Conservation (phyloP, 352 stramenopile genomes). For the Pythium oligandrum region DNA sequence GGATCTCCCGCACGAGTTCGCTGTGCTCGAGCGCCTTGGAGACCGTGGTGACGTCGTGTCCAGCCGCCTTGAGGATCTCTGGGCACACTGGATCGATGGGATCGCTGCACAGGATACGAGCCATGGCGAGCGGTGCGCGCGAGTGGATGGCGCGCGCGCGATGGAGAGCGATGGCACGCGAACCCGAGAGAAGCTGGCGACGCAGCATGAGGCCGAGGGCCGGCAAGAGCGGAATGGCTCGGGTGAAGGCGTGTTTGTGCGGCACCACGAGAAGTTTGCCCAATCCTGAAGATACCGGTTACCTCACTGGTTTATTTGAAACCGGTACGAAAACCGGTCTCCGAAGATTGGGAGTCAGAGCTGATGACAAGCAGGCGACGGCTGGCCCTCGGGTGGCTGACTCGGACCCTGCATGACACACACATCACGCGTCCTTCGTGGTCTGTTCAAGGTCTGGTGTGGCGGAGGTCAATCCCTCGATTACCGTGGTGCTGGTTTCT, state of each 20-base stretch:
- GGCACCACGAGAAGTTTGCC: neutral
- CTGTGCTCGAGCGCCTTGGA: conserved; percentile 35
- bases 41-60: conserved; percentile 77
- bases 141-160: conserved; percentile 26
- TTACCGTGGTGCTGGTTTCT: no score
- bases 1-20: conserved; percentile 68
- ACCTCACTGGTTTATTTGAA: neutral
- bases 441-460: no score
- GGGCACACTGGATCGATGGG: conserved; percentile 80
- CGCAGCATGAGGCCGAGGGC: conserved; percentile 38
- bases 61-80: conserved; percentile 71
- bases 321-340: neutral
- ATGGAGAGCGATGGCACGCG: conserved; percentile 28
- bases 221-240: neutral
- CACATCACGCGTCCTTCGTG: no score
- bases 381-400: no score
- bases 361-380: no score
- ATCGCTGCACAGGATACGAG: conserved; percentile 85
- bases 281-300: neutral
- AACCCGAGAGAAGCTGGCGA: conserved; percentile 29
- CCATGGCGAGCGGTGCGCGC: conserved; percentile 45
- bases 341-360: no score
- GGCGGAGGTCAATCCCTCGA: no score
- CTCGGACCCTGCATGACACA: no score
- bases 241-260: neutral